Conservation (phyloP, 176 grass and related monocot species). For the Canna indica region DNA sequence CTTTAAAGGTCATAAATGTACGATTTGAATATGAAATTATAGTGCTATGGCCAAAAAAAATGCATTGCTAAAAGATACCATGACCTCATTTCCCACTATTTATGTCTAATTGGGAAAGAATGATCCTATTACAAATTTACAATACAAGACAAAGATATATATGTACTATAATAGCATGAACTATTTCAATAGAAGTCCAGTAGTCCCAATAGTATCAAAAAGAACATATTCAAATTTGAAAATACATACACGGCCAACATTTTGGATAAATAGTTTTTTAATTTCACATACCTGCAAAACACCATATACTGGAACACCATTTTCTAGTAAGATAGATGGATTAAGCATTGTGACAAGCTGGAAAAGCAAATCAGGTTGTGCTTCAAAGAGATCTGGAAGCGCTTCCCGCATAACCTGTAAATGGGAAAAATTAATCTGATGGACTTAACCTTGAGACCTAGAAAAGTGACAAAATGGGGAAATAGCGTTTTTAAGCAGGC, state of each 20-base stretch:
- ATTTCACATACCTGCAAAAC: slow-evolving; percentile 64
- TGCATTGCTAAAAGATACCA: neutral
- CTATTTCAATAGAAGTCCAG: neutral
- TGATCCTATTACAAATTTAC: neutral
- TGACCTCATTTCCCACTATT: neutral
- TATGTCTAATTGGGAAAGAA: neutral
- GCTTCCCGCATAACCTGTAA: slow-evolving; percentile 71
- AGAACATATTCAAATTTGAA: neutral
- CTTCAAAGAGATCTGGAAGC: slow-evolving; percentile 88
- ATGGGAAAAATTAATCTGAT: neutral
- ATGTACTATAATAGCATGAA: neutral
- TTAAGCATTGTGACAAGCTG: slow-evolving; percentile 96
- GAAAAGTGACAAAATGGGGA: neutral
- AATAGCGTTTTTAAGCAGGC: neutral
- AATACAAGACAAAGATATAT: neutral
- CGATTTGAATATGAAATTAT: neutral
- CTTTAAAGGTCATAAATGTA: slow-evolving; percentile 10
- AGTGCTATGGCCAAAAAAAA: neutral
- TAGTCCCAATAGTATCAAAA: neutral
- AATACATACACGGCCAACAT: neutral
- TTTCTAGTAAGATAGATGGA: slow-evolving; percentile 64
- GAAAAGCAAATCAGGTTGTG: slow-evolving; percentile 85
- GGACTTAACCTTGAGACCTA: neutral
- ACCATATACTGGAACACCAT: slow-evolving; percentile 77
- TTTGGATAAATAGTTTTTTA: neutral